Evolutionary conservation across 371 early-diverging fungal genomes (phyloP).

Genomic region (Lichtheimia corymbifera): DNA sequence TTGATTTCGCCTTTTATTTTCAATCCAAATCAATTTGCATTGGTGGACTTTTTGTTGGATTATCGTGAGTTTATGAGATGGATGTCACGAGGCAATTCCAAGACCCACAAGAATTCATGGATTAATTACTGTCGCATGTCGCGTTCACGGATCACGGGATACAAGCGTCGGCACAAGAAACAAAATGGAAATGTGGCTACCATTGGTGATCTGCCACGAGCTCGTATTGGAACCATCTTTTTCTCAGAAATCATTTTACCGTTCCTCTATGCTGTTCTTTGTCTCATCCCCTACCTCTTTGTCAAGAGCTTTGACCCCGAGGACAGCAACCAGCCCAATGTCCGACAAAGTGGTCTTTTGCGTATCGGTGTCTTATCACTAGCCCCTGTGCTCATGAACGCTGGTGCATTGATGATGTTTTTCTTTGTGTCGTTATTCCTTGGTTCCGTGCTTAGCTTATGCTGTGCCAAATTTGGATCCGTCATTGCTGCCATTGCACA

Average conservation of each 20-base stretch:
- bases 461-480: conserved; percentile 71
- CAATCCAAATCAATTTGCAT: conserved; percentile 82
- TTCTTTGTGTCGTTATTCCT: conserved; percentile 73
- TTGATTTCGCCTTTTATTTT: conserved; percentile 80
- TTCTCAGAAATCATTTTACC: conserved; percentile 77
- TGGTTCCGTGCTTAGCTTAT: conserved; percentile 67
- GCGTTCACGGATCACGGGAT: conserved; percentile 78
- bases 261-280: conserved; percentile 63
- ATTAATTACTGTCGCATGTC: conserved; percentile 72
- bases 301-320: conserved; percentile 55
- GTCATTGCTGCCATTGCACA: conserved; percentile 73
- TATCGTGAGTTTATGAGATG: conserved; percentile 81
- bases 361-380: conserved; percentile 68
- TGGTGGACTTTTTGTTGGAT: conserved; percentile 76
- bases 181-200: conserved; percentile 52
- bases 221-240: conserved; percentile 68
- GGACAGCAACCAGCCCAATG: conserved; percentile 33
- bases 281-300: conserved; percentile 67
- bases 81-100: conserved; percentile 80
- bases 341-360: conserved; percentile 53
- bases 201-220: conserved; percentile 67
- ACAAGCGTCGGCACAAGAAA: conserved; percentile 62
- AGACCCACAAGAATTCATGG: conserved; percentile 79
- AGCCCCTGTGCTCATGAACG: conserved; percentile 75
- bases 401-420: conserved; percentile 65